Evolutionary conservation across 495 filamentous ascomycete species (phyloP).

Genomic region (Neurospora intermedia): DNA sequence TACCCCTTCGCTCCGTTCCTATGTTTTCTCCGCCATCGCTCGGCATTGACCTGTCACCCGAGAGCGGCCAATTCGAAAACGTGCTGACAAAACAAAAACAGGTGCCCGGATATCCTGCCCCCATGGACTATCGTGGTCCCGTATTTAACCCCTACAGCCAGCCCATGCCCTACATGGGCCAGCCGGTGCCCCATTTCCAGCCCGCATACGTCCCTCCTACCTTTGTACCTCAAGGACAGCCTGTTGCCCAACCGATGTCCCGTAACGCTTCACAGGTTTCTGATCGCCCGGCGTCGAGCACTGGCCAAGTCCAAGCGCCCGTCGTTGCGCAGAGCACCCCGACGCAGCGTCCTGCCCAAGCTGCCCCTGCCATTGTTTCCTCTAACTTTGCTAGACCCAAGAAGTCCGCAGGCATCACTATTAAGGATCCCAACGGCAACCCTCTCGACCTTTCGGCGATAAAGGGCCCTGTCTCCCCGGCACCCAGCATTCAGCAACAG

Average conservation of each 20-base stretch:
- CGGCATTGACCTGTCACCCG: conserved; percentile 52
- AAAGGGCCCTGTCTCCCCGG: conserved; percentile 35
- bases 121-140: conserved; percentile 23
- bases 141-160: conserved; percentile 29
- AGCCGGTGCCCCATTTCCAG: conserved; percentile 32
- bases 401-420: conserved; percentile 58
- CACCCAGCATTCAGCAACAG: conserved; percentile 36
- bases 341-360: conserved; percentile 42
- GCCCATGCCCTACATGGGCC: conserved; percentile 36
- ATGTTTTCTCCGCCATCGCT: conserved; percentile 27
- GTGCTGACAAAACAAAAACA: conserved; percentile 59
- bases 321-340: conserved; percentile 34
- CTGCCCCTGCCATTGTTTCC: conserved; percentile 48
- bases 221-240: conserved; percentile 34
- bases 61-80: conserved; percentile 59
- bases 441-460: conserved; percentile 30
- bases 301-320: conserved; percentile 48
- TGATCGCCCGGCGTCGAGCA: conserved; percentile 67
- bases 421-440: conserved; percentile 69
- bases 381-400: conserved; percentile 49
- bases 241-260: conserved; percentile 59
- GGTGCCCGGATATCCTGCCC: conserved; percentile 36
- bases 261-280: conserved; percentile 75
- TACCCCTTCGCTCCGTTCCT: conserved; percentile 21
- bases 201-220: conserved; percentile 37